Base-by-base conservation (phyloP, 2,329 filamentous ascomycete genomes). In the Diaporthe eres region DNA sequence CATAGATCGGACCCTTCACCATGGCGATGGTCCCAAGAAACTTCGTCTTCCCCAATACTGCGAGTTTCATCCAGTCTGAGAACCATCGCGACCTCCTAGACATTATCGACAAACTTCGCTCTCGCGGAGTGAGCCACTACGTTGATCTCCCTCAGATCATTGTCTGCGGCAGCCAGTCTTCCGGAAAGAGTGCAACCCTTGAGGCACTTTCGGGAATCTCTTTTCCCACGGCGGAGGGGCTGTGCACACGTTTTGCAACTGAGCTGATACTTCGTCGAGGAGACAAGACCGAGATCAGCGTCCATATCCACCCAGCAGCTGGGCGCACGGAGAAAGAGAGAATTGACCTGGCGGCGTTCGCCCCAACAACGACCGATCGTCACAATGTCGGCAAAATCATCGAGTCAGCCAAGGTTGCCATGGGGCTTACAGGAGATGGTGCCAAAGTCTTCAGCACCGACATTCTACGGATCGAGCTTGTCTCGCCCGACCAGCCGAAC, bases 171-270 rank as follows among this genome's bases (percentile, higher is more conserved):
- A 86, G 89, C 75, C 88, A 90, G 78, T 89, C 87, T 0, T 87
- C 86, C 15, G 89, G 89, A 5, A 92, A 92, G 79, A 90, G 87
- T 72, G 90, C 88, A 0, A 88, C 90, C 0, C 84, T 92, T 0
- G 88, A 92, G 78, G 87, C 88, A 0, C 87, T 92, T 53, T 92
- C 91, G 0, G 87, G 90, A 4, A 86, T 93, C 2, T 85, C 87
- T 0, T 93, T 94, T 77, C 91, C 91, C 0, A 84, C 86, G 12
- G 89, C 90, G 34, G 88, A 90, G 72, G 89, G 87, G 51, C 80
- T 92, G 0, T 93, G 91, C 81, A 93, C 92, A 0, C 86, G 90
- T 0, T 93, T 93, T 76, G 88, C 91, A 0, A 93, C 91, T 0
- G 90, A 93, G 80, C 83, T 93, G 28, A 85, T 91, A 17, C 85